These are phyloP conservation scores for Withania somnifera DNA, from an alignment of 305 asterid genomes.

Conservation along the genomic window DNA sequence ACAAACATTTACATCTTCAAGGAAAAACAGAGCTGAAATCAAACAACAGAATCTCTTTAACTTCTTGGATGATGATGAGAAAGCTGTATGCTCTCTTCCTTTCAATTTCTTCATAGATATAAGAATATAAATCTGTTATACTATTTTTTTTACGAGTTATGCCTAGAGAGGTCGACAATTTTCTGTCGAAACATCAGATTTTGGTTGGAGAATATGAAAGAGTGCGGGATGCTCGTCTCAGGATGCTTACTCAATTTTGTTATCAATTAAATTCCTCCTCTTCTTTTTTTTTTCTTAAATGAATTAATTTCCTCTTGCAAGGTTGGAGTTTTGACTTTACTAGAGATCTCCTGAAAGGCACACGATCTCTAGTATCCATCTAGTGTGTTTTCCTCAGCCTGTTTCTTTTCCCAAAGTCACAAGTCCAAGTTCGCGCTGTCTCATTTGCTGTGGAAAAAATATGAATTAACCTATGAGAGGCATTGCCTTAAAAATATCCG, in stretches of 20 bases:
- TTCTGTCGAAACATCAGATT: background rate
- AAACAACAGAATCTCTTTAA: conserved; percentile 50
- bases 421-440: background rate
- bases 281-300: no score
- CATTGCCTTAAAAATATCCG: background rate
- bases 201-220: background rate
- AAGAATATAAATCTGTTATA: background rate
- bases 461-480: background rate
- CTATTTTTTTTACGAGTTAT: background rate
- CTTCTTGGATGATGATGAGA: conserved; percentile 94
- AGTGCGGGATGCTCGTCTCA: background rate
- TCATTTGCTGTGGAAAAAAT: background rate
- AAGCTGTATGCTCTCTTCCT: conserved; percentile 46
- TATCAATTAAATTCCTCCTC: background rate
- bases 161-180: background rate
- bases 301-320: background rate
- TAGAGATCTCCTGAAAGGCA: background rate
- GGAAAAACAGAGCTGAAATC: conserved; percentile 75
- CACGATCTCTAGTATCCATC: background rate
- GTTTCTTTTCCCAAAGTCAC: background rate
- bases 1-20: conserved; percentile 71
- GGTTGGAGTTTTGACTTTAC: background rate
- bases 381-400: background rate
- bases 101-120: background rate
- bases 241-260: background rate